phyloP scores from a whole-genome alignment of 2,329 filamentous ascomycete genomes.

The Calonectria pseudoturangicola region DNA sequence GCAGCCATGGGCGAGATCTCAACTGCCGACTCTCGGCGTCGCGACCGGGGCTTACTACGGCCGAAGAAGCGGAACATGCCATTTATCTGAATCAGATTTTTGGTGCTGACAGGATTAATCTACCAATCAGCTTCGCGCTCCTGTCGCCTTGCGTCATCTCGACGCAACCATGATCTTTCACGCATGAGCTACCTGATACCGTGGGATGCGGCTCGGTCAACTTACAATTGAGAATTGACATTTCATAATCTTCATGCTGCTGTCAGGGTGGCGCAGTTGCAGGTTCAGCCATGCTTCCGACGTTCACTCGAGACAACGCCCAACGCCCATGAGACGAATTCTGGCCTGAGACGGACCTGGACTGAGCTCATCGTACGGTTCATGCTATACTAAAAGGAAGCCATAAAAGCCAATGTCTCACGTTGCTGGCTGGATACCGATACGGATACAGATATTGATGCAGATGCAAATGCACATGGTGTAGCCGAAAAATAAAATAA shows the following conservation, averaged over 20 bases:
- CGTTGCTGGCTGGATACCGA: background rate
- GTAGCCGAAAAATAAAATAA: no score
- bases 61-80: slow-evolving; percentile 8
- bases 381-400: background rate
- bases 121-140: background rate
- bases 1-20: background rate
- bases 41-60: slow-evolving; percentile 15
- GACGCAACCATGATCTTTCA: slow-evolving; percentile 12
- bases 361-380: slow-evolving; percentile 1
- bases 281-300: slow-evolving; percentile 12
- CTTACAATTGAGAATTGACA: slow-evolving; percentile 26
- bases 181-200: slow-evolving; percentile 2
- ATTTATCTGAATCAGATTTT: slow-evolving; percentile 17
- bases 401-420: slow-evolving; percentile 15
- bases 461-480: background rate
- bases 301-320: background rate
- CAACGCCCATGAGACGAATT: slow-evolving; percentile 9
- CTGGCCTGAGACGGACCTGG: slow-evolving; percentile 7
- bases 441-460: background rate
- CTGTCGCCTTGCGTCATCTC: slow-evolving; percentile 18
- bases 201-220: slow-evolving; percentile 22
- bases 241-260: slow-evolving; percentile 8
- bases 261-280: background rate
- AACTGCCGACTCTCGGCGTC: slow-evolving; percentile 11
- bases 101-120: slow-evolving; percentile 2